These are phyloP conservation scores for Ilyonectria robusta DNA, from an alignment of 2,329 filamentous ascomycete species.

Conservation along the genomic window DNA sequence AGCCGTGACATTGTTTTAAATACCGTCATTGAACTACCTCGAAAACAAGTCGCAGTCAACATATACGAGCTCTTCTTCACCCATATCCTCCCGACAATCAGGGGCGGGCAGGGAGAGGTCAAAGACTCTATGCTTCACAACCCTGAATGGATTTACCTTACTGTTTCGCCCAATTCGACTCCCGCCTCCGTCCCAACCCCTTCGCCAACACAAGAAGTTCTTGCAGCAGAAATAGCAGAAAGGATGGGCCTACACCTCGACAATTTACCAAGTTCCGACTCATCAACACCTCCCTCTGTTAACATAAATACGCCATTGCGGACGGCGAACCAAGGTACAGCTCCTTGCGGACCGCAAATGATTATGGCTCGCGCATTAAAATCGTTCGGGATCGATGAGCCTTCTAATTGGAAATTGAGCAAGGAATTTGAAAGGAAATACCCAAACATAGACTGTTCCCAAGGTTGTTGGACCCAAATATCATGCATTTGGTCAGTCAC, in stretches of 20 bases:
- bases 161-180: not conserved
- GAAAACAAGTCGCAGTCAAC: not conserved
- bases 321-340: not conserved
- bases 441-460: conserved; percentile 11
- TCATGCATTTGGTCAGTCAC: not conserved
- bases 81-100: not conserved
- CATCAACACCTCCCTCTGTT: too few relatives aligned
- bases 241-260: not conserved
- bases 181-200: not conserved
- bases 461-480: not conserved
- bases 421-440: conserved; percentile 21
- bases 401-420: conserved; percentile 15
- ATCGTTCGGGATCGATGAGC: conserved; percentile 12
- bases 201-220: conserved; percentile 4
- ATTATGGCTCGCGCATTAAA: not conserved
- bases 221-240: conserved; percentile 6
- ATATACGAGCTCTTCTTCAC: conserved; percentile 18
- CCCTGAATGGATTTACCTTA: conserved; percentile 13
- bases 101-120: not conserved
- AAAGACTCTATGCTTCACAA: conserved; percentile 11
- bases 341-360: not conserved
- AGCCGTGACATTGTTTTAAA: conserved; percentile 16
- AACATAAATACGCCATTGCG: too few relatives aligned
- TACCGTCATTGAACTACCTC: conserved; percentile 15
- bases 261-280: not conserved